phyloP scores from a whole-genome alignment of 2,329 filamentous ascomycete genomes.

The Xylariaceae sp. region DNA sequence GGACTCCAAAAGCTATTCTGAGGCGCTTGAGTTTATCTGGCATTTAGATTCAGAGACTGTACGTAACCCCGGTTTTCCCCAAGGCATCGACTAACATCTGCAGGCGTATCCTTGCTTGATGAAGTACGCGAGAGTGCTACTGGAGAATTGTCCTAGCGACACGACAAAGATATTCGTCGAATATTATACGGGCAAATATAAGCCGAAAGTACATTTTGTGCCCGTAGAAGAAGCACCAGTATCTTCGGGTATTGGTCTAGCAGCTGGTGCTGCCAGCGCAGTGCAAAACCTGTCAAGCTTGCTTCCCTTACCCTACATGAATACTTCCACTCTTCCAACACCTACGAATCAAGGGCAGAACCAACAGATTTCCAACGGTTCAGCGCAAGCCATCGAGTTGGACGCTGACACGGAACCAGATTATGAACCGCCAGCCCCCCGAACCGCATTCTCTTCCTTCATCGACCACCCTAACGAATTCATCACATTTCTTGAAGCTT shows the following conservation, averaged over 20 bases:
- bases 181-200: slow-evolving; percentile 86
- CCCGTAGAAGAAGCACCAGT: slow-evolving; percentile 32
- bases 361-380: slow-evolving; percentile 50
- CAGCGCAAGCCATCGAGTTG: slow-evolving; percentile 45
- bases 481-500: slow-evolving; percentile 86
- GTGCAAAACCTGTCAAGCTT: slow-evolving; percentile 83
- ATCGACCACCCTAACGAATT: slow-evolving; percentile 92
- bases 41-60: slow-evolving; percentile 74
- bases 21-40: slow-evolving; percentile 90
- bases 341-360: slow-evolving; percentile 47
- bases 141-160: slow-evolving; percentile 78
- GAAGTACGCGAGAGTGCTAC: slow-evolving; percentile 88
- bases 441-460: slow-evolving; percentile 92
- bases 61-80: slow-evolving; percentile 30
- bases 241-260: slow-evolving; percentile 40
- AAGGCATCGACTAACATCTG: background rate
- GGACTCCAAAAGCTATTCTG: slow-evolving; percentile 84
- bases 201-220: slow-evolving; percentile 60
- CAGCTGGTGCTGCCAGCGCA: slow-evolving; percentile 63
- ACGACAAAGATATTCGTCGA: slow-evolving; percentile 88
- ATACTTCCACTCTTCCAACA: slow-evolving; percentile 52
- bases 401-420: slow-evolving; percentile 43
- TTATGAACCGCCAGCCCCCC: slow-evolving; percentile 77
- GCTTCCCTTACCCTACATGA: slow-evolving; percentile 83
- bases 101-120: slow-evolving; percentile 84